phyloP scores from a whole-genome alignment of 2,329 filamentous ascomycete species.

The Cordyceps farinosa region DNA sequence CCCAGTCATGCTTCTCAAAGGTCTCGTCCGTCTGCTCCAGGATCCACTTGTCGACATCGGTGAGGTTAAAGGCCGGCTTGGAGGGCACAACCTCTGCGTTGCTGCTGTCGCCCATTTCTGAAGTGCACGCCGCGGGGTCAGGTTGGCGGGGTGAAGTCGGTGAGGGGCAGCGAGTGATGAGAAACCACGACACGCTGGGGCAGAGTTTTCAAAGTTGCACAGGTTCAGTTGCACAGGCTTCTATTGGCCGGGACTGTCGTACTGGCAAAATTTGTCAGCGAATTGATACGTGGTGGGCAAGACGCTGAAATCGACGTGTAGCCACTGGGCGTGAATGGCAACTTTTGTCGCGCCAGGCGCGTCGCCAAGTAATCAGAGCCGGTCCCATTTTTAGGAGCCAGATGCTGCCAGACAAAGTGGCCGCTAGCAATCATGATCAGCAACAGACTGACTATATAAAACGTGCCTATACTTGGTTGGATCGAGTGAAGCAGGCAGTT shows the following conservation, averaged over 20 bases:
- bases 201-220: neutral
- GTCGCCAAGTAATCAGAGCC: neutral
- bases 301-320: no score
- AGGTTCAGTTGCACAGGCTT: neutral
- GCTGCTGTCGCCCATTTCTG: conserved; percentile 39
- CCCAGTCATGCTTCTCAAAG: conserved; percentile 71
- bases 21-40: conserved; percentile 64
- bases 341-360: neutral
- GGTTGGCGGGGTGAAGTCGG: conserved; percentile 9
- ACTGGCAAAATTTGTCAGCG: no score
- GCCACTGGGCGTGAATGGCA: neutral
- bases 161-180: neutral
- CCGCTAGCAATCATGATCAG: no score
- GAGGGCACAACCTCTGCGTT: conserved; percentile 22
- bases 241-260: no score
- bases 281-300: no score
- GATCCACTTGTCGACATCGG: conserved; percentile 55
- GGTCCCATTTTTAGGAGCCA: neutral
- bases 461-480: no score
- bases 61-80: conserved; percentile 55
- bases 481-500: no score
- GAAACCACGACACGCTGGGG: neutral
- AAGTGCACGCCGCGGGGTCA: neutral
- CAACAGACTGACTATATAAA: no score
- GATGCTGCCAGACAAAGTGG: neutral